Base-by-base conservation (phyloP, 106 monocot species). In the Acorus calamus region DNA sequence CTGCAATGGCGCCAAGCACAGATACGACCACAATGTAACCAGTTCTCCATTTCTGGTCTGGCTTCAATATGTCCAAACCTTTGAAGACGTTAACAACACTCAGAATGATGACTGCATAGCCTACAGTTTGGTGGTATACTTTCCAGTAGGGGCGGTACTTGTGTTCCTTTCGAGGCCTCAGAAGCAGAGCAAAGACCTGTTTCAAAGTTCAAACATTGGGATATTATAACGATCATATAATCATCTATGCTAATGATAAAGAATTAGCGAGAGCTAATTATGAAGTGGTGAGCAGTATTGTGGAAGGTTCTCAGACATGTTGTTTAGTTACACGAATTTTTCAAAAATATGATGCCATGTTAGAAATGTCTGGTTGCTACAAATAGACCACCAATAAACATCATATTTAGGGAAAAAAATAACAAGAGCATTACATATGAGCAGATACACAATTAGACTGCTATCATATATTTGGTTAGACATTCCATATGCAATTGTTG, bases 101-200 rank as follows among this genome's bases (percentile, higher is more conserved):
- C 47, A 71, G 11, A 5, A 71, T n/a, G 4, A 71, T 64, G 6
- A 64, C 61, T 3, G 46, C 46, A 52, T 71, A 71, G 28, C 71
- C 71, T 11, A 64, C 71, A 0, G 7, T 14, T 44, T 63, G 49
- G 55, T 71, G 71, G 54, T 71, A 71, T 12, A 55, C n/a, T 8
- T 71, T 71, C 71, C 71, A 71, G 63, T 42, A 63, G 8, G 9
- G 14, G 7, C 71, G 53, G 6, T 41, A 56, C 56, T 64, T 71
- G 63, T 64, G 55, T 9, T 71, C 71, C 71, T 71, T 71, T 7
- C 49, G 48, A 0, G 71, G 71, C 47, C 71, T 71, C 56, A 57
- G 7, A 55, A 63, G 12, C 56, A 64, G 47, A 6, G 71, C 63
- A 5, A 64, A 62, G 3, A 56, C 49, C 63, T 71, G 10, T 1